Percentiles rank a stretch among this genome's conserved stretches.
These are phyloP conservation scores for Xerocomus amazonicus DNA, from an alignment of 1,284 basidiomycete species.

Conservation along the genomic window DNA sequence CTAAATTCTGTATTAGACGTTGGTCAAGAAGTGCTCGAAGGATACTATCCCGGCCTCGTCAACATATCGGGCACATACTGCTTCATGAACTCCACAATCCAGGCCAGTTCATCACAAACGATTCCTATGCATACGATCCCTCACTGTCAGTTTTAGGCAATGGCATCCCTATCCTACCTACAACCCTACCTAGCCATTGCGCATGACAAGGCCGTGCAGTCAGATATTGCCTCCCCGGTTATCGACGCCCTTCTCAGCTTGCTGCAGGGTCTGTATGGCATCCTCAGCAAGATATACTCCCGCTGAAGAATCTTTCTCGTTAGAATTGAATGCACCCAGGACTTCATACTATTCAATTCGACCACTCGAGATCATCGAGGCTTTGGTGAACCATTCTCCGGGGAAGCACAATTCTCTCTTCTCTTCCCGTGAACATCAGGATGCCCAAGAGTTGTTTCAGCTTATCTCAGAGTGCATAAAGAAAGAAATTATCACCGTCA, in stretches of 20 bases:
- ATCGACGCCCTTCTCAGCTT: slow-evolving; percentile 73
- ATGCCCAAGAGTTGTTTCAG: slow-evolving; percentile 94
- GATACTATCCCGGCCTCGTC: slow-evolving; percentile 81
- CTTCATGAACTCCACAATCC: slow-evolving; percentile 92
- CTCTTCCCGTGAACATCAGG: slow-evolving; percentile 86
- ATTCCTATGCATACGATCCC: slow-evolving; percentile 3
- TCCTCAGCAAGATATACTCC: slow-evolving; percentile 2
- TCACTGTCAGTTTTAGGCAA: slow-evolving; percentile 49
- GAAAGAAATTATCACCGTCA: slow-evolving; percentile 66
- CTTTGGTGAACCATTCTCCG: slow-evolving; percentile 56
- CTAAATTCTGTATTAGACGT: slow-evolving; percentile 13
- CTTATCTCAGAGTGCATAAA: slow-evolving; percentile 85
- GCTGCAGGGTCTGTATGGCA: slow-evolving; percentile 50
- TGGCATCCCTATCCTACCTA: slow-evolving; percentile 79
- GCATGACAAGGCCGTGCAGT: slow-evolving; percentile 66
- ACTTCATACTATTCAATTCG: slow-evolving; percentile 58
- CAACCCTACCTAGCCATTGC: slow-evolving; percentile 71
- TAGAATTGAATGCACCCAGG: slow-evolving; percentile 72
- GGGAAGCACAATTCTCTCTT: slow-evolving; percentile 65
- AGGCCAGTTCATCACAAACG: slow-evolving; percentile 47
- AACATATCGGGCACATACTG: slow-evolving; percentile 94
- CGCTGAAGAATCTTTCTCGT: slow-evolving; percentile 10
- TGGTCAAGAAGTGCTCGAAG: slow-evolving; percentile 34
- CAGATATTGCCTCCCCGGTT: slow-evolving; percentile 80
- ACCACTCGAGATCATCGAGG: slow-evolving; percentile 67